A percentile compares a stretch with the other conserved stretches of the same genome.
Conservation (phyloP, 345 rosid genomes). For the Noccaea bulbosa region DNA sequence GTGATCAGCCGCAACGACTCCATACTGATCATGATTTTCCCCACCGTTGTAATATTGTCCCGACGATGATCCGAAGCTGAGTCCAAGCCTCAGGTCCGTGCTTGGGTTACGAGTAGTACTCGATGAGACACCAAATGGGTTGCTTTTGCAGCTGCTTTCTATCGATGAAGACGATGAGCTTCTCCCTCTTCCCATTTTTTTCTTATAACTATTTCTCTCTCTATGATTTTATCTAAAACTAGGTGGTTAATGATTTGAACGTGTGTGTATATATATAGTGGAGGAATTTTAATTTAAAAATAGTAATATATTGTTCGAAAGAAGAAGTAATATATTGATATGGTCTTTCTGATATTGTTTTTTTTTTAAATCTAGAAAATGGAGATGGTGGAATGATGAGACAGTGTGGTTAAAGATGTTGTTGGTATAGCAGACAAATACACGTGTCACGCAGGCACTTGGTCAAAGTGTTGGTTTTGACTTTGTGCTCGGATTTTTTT, state of each 20-base stretch:
- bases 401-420: slow-evolving; percentile 47
- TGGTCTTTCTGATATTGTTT: slow-evolving; percentile 30
- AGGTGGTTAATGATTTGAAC: slow-evolving; percentile 46
- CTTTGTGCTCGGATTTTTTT: slow-evolving; percentile 43
- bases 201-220: neutral
- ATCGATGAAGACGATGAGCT: slow-evolving; percentile 70
- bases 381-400: slow-evolving; percentile 44
- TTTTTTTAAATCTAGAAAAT: neutral
- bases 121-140: slow-evolving; percentile 40
- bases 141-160: slow-evolving; percentile 58
- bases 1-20: slow-evolving; percentile 23
- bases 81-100: slow-evolving; percentile 86
- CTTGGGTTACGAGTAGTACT: slow-evolving; percentile 50
- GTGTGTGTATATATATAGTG: slow-evolving; percentile 45
- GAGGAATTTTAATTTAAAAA: neutral
- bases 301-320: slow-evolving; percentile 4
- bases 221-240: slow-evolving; percentile 23
- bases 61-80: slow-evolving; percentile 54
- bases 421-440: slow-evolving; percentile 40
- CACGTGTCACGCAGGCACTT: slow-evolving; percentile 36
- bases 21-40: slow-evolving; percentile 28
- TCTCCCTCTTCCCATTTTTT: slow-evolving; percentile 61
- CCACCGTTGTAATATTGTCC: slow-evolving; percentile 41
- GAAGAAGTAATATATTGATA: slow-evolving; percentile 33
- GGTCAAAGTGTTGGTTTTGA: slow-evolving; percentile 48